Conservation (phyloP, 495 filamentous ascomycete genomes). For the Lepraria neglecta region DNA sequence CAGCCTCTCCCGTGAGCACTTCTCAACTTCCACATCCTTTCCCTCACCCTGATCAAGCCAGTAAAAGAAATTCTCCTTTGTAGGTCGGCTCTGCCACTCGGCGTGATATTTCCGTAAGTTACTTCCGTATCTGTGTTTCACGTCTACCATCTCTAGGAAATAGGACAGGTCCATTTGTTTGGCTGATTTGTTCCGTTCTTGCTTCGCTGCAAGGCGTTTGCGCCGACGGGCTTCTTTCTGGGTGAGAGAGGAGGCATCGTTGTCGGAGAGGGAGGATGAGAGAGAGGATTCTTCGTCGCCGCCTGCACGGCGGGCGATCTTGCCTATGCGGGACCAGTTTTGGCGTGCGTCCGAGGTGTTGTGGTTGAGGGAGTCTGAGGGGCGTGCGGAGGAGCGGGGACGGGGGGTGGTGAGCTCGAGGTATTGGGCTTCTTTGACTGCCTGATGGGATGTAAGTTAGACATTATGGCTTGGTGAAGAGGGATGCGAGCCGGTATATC, state of each 20-base stretch:
- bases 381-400: constrained; percentile 24
- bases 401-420: constrained; percentile 47
- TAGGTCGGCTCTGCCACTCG: constrained; percentile 70
- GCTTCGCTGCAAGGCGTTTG: constrained; percentile 29
- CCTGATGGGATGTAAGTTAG: constrained; percentile 33
- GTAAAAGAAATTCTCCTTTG: constrained; percentile 86
- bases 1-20: constrained; percentile 58
- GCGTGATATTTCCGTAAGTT: constrained; percentile 80
- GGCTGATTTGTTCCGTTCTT: constrained; percentile 43
- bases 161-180: constrained; percentile 84
- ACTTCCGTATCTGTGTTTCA: constrained; percentile 79
- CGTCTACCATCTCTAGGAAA: constrained; percentile 89
- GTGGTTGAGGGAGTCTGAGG: constrained; percentile 16
- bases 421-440: constrained; percentile 59
- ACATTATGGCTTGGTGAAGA: neutral
- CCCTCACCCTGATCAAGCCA: constrained; percentile 88
- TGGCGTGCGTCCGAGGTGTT: constrained; percentile 44
- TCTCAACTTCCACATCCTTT: constrained; percentile 47
- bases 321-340: constrained; percentile 68
- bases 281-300: constrained; percentile 46
- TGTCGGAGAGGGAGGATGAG: constrained; percentile 31
- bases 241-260: constrained; percentile 28
- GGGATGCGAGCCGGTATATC: neutral
- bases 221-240: constrained; percentile 29
- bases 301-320: constrained; percentile 65